These are phyloP conservation scores for Diutina ranongensis DNA, from an alignment of 1,139 yeast species.

Conservation along the genomic window DNA sequence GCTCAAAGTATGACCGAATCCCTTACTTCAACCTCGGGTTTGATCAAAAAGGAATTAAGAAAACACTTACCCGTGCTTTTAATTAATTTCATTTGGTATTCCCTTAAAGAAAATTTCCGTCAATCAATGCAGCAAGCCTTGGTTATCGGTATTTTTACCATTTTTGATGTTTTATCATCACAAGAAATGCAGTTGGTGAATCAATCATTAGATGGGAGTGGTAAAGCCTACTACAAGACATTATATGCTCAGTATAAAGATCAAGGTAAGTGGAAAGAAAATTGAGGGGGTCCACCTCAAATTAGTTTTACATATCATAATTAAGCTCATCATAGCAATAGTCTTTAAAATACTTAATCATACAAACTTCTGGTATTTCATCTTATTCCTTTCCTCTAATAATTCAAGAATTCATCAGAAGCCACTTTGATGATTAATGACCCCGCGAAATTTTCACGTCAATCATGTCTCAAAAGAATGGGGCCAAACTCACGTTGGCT, in stretches of 20 bases:
- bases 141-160: constrained; percentile 43
- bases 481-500: constrained; percentile 13
- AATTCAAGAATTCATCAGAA: background rate
- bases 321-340: too few relatives aligned
- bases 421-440: too few relatives aligned
- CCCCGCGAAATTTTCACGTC: background rate
- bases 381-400: background rate
- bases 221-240: constrained; percentile 56
- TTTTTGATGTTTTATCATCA: constrained; percentile 60
- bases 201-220: constrained; percentile 58
- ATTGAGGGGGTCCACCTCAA: too few relatives aligned
- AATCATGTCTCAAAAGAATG: background rate
- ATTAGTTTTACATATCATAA: too few relatives aligned
- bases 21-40: constrained; percentile 44
- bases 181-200: constrained; percentile 57
- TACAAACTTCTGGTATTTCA: background rate
- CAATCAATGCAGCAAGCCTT: constrained; percentile 39
- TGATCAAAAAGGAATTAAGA: constrained; percentile 49
- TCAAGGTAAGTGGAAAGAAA: constrained; percentile 77
- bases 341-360: too few relatives aligned
- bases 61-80: constrained; percentile 53
- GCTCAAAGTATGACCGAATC: constrained; percentile 19
- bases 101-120: constrained; percentile 40
- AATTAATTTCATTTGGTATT: constrained; percentile 38
- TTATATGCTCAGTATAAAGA: constrained; percentile 64